These are phyloP conservation scores for Agastache rugosa DNA, from an alignment of 257 asterid genomes.

Conservation along the genomic window DNA sequence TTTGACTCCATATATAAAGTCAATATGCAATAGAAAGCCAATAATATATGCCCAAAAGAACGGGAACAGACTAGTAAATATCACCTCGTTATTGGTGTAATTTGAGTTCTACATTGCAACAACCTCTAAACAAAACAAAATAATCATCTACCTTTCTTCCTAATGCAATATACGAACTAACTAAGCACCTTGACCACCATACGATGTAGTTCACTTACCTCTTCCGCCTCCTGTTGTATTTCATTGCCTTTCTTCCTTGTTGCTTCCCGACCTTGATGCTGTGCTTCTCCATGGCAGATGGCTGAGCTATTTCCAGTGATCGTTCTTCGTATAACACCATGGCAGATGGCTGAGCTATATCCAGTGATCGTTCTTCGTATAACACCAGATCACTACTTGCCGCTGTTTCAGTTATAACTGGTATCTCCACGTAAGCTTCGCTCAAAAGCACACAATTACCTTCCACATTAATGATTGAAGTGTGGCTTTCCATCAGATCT, in stretches of 20 bases:
- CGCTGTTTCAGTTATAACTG: constrained; percentile 48
- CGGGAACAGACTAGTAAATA: constrained; percentile 4
- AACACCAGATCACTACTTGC: constrained; percentile 38
- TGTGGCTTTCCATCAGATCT: constrained; percentile 36
- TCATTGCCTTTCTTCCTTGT: constrained; percentile 45
- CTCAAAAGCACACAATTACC: constrained; percentile 50
- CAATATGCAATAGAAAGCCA: too few relatives aligned
- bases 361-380: too few relatives aligned
- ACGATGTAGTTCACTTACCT: constrained; percentile 41
- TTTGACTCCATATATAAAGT: too few relatives aligned
- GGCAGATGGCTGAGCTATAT: too few relatives aligned
- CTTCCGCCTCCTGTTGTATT: constrained; percentile 47
- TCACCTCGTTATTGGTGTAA: constrained; percentile 1
- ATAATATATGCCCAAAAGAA: neutral
- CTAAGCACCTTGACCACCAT: too few relatives aligned
- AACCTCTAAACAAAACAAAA: constrained; percentile 7
- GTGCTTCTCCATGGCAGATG: constrained; percentile 34
- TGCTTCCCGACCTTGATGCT: constrained; percentile 37
- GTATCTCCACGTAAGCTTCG: constrained; percentile 63
- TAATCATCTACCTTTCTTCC: constrained; percentile 30
- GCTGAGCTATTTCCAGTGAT: constrained; percentile 38
- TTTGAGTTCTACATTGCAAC: constrained; percentile 5
- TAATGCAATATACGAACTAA: constrained; percentile 31
- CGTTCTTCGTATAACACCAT: constrained; percentile 45
- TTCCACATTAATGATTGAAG: constrained; percentile 27